Conservation (phyloP, 148 eudicot genomes). For the Hydrangea macrophylla region DNA sequence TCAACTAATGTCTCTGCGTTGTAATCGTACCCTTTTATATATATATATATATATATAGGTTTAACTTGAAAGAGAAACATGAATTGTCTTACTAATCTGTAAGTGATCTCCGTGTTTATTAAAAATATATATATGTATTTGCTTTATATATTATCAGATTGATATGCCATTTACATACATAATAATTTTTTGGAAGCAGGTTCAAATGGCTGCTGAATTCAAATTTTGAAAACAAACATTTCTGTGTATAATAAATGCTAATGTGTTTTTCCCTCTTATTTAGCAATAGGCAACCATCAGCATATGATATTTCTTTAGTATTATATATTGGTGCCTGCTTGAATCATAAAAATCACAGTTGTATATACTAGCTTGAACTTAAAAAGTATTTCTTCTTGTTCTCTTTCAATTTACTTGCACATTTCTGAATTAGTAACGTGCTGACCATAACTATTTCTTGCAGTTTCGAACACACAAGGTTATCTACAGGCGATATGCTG, state of each 20-base stretch:
- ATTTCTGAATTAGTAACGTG: not conserved
- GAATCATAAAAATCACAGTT: not conserved
- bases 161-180: no score
- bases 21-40: not conserved
- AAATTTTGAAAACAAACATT: not conserved
- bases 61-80: not conserved
- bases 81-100: not conserved
- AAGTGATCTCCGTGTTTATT: not conserved
- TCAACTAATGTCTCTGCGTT: not conserved
- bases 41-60: no score
- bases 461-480: conserved; percentile 97
- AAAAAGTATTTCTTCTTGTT: not conserved
- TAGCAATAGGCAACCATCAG: no score
- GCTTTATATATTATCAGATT: no score
- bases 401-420: not conserved
- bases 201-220: not conserved
- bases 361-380: not conserved
- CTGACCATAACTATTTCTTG: conserved; percentile 15
- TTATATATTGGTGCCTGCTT: not conserved
- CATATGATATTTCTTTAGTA: no score
- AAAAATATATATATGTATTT: no score
- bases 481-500: conserved; percentile 94
- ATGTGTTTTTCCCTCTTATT: no score
- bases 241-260: no score
- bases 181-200: no score